A percentile compares a stretch with the other conserved stretches of the same genome.
Conservation (phyloP, 495 filamentous ascomycete genomes). For the Pyrenula aspistea region DNA sequence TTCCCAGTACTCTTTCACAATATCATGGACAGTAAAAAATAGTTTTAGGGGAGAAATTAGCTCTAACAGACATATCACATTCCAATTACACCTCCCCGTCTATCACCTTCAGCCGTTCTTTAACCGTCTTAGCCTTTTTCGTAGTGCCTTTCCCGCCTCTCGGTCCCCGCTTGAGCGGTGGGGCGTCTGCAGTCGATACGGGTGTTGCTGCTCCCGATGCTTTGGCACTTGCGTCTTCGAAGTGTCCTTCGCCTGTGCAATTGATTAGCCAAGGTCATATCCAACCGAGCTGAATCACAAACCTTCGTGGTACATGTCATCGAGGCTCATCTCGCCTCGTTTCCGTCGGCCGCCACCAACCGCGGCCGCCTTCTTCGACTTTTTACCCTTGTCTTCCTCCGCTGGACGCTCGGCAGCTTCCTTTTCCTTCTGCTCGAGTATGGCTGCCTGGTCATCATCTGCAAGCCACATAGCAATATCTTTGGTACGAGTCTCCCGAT, state of each 20-base stretch:
- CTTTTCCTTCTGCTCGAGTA: slow-evolving; percentile 80
- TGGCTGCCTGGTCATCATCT: slow-evolving; percentile 84
- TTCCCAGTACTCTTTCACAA: too few species aligned
- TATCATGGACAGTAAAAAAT: too few species aligned
- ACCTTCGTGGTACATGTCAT: slow-evolving; percentile 99
- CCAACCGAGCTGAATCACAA: slow-evolving; percentile 15
- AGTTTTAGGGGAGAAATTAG: too few species aligned
- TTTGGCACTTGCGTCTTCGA: slow-evolving; percentile 72
- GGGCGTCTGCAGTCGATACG: slow-evolving; percentile 41
- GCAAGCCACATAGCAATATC: slow-evolving; percentile 96
- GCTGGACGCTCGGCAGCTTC: slow-evolving; percentile 55
- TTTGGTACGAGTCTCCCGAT: slow-evolving; percentile 82
- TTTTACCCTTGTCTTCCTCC: slow-evolving; percentile 34
- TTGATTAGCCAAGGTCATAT: slow-evolving; percentile 1
- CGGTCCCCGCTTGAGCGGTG: slow-evolving; percentile 36
- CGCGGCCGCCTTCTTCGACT: slow-evolving; percentile 38
- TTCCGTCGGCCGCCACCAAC: slow-evolving; percentile 38
- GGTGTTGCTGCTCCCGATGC: slow-evolving; percentile 78
- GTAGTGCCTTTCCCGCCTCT: slow-evolving; percentile 33
- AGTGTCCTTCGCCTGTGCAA: slow-evolving; percentile 77
- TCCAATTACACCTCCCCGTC: slow-evolving; percentile 53
- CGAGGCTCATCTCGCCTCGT: slow-evolving; percentile 65
- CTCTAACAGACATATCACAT: too few species aligned
- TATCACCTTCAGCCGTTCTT: slow-evolving; percentile 77
- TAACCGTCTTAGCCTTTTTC: slow-evolving; percentile 86